Percentiles rank a stretch among this genome's conserved stretches.
These are phyloP conservation scores for Geotrichum klebahnii DNA, from an alignment of 1,139 yeast genomes.

Conservation along the genomic window DNA sequence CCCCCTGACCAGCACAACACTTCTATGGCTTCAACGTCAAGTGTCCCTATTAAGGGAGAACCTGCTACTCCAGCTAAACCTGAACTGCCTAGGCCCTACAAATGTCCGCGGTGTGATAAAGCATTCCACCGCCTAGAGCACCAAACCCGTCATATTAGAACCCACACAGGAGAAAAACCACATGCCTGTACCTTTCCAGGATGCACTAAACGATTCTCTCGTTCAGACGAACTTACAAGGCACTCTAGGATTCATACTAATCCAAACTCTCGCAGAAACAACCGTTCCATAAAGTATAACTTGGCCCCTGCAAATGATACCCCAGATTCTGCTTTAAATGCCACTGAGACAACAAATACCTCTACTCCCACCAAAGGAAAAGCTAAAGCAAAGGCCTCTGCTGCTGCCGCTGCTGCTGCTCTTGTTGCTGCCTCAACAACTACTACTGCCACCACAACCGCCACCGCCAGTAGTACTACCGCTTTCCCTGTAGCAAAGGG, in stretches of 20 bases:
- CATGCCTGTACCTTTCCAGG: constrained; percentile 86
- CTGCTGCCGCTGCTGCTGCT: background rate
- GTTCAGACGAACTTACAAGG: constrained; percentile 87
- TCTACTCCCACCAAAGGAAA: too few relatives aligned
- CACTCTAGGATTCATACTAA: constrained; percentile 84
- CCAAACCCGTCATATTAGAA: constrained; percentile 88
- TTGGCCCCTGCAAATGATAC: constrained; percentile 29
- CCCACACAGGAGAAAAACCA: constrained; percentile 95
- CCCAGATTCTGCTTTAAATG: background rate
- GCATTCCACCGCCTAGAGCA: constrained; percentile 91
- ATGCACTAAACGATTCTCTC: constrained; percentile 75
- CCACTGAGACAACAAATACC: too few relatives aligned
- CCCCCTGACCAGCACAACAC: too few relatives aligned
- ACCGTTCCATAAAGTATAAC: constrained; percentile 31
- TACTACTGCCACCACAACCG: background rate
- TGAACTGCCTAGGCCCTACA: constrained; percentile 64
- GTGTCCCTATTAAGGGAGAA: too few relatives aligned
- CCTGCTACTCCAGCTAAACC: constrained; percentile 27
- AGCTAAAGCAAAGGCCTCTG: background rate
- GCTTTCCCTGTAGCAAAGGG: background rate
- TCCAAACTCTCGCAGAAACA: constrained; percentile 61
- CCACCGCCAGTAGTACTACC: background rate
- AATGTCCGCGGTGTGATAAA: constrained; percentile 86
- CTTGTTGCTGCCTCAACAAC: background rate
- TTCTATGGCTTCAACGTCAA: too few relatives aligned